A percentile compares a stretch with the other conserved stretches of the same genome.
Evolutionary conservation across 1,284 basidiomycete genomes (phyloP).

Genomic region (Marasmius fiardii): DNA sequence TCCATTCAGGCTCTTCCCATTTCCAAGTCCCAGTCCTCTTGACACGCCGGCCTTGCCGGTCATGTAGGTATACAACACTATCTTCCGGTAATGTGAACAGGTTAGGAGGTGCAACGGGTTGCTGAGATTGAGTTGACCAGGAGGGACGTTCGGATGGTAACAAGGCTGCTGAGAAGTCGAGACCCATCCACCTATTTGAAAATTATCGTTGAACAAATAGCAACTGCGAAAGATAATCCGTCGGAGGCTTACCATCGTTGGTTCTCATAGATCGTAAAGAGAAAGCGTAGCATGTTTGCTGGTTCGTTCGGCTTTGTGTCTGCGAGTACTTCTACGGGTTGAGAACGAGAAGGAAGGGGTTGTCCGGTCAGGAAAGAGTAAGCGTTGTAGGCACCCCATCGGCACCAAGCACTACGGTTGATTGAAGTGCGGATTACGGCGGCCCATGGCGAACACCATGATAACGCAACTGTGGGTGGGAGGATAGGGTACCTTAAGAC

Average conservation of each 20-base stretch:
- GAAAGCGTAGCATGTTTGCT: constrained; percentile 61
- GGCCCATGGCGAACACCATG: constrained; percentile 66
- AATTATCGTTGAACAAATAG: background rate
- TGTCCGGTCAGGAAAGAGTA: constrained; percentile 52
- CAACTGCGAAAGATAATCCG: background rate
- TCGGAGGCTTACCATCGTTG: constrained; percentile 77
- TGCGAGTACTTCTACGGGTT: constrained; percentile 35
- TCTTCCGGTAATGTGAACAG: constrained; percentile 60
- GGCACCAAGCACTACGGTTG: constrained; percentile 64
- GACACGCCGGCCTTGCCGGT: constrained; percentile 42
- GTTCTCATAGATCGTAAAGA: constrained; percentile 90
- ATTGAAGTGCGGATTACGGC: constrained; percentile 48
- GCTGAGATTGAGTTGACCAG: constrained; percentile 70
- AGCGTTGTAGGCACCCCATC: constrained; percentile 50
- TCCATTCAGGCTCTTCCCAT: constrained; percentile 90
- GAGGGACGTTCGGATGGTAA: constrained; percentile 88
- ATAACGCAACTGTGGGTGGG: constrained; percentile 37
- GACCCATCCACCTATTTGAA: constrained; percentile 58
- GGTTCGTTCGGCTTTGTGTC: constrained; percentile 28
- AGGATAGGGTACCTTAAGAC: background rate
- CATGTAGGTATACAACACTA: constrained; percentile 49
- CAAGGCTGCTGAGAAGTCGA: constrained; percentile 92
- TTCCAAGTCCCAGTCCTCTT: constrained; percentile 77
- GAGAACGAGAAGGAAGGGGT: constrained; percentile 38
- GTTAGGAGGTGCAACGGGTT: constrained; percentile 61